These are phyloP conservation scores for Alternaria viburni DNA, from an alignment of 2,329 filamentous ascomycete genomes.

Conservation along the genomic window DNA sequence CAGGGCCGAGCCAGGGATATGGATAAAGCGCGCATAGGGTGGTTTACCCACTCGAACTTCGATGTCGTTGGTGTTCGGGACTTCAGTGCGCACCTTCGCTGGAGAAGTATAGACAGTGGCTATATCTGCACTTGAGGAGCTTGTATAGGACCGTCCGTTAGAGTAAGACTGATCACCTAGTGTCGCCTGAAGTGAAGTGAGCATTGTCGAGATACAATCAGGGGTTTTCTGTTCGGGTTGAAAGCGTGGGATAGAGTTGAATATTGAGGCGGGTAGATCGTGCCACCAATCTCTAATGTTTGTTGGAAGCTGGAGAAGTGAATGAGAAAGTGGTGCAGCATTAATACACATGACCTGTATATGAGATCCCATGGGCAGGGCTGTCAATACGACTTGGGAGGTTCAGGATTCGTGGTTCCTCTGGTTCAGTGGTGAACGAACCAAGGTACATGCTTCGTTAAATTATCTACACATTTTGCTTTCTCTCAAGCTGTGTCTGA, in stretches of 20 bases:
- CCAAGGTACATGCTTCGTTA: background rate
- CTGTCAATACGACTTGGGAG: background rate
- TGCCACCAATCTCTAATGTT: background rate
- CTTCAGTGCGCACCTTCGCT: background rate
- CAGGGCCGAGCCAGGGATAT: background rate
- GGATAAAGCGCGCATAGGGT: background rate
- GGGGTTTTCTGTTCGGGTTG: background rate
- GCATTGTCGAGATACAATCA: background rate
- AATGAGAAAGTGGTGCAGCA: background rate
- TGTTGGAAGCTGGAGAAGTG: background rate
- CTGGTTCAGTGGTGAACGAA: background rate
- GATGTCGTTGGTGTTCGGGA: background rate
- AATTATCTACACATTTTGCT: background rate
- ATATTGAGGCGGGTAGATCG: background rate
- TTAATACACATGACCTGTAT: background rate
- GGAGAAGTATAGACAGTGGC: background rate
- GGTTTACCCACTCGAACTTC: conserved; percentile 6
- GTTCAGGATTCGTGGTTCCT: background rate
- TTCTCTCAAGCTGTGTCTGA: background rate
- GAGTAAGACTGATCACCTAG: background rate
- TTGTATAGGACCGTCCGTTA: background rate
- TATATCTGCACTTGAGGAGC: background rate
- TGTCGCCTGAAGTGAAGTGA: background rate
- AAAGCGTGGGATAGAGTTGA: background rate
- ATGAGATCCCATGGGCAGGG: background rate